These are phyloP conservation scores for Nicotiana undulata DNA, from an alignment of 257 asterid genomes.

Conservation along the genomic window DNA sequence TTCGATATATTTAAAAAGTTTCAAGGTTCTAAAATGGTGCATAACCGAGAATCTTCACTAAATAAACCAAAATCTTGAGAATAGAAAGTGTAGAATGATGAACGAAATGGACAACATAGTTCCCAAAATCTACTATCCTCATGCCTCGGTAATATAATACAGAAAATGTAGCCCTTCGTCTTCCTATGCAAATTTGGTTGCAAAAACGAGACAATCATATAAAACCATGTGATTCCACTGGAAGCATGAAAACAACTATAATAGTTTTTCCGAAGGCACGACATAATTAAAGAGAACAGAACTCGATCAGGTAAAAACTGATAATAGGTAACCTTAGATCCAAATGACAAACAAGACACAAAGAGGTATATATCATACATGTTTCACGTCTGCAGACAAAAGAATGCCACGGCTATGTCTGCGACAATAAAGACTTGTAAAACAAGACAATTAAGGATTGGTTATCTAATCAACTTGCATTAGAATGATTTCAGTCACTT, in stretches of 20 bases:
- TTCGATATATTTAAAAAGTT: too few species aligned
- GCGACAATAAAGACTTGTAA: not conserved
- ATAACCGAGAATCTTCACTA: not conserved
- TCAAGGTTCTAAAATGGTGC: not conserved
- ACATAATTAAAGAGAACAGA: not conserved
- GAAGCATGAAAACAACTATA: not conserved
- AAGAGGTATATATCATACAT: not conserved
- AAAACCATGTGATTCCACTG: not conserved
- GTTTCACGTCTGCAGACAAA: not conserved
- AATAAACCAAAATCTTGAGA: not conserved
- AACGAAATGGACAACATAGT: not conserved
- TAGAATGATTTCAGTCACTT: not conserved
- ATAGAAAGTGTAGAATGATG: not conserved
- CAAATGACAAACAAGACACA: not conserved
- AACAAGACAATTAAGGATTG: not conserved
- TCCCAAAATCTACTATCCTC: not conserved
- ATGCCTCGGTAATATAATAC: not conserved
- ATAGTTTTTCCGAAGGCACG: not conserved
- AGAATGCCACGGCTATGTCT: not conserved
- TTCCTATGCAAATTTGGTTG: not conserved
- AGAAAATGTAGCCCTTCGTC: not conserved
- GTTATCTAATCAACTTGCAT: not conserved
- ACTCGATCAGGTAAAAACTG: not conserved
- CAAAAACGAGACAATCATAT: not conserved
- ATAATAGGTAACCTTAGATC: not conserved